Evolutionary conservation across 257 asterid genomes (phyloP).

Genomic region (Osmanthus fragrans): DNA sequence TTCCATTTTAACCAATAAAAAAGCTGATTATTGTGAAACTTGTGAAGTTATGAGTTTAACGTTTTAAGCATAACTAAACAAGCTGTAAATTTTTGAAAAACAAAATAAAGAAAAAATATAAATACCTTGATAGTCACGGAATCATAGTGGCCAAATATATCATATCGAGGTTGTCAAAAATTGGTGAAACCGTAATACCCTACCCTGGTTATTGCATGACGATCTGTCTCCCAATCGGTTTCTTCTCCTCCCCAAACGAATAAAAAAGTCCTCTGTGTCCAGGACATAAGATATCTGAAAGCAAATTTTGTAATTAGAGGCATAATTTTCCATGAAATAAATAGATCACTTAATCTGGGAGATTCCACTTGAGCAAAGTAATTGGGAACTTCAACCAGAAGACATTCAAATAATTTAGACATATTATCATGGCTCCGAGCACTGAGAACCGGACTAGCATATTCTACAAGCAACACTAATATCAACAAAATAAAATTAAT

Average conservation of each 20-base stretch:
- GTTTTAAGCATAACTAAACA: conserved; percentile 48
- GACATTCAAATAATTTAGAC: not conserved
- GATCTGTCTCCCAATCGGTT: conserved; percentile 29
- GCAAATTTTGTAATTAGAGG: conserved; percentile 18
- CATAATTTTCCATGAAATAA: not conserved
- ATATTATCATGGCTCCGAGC: not conserved
- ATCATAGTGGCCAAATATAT: conserved; percentile 3
- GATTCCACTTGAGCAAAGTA: not conserved
- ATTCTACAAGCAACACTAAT: not conserved
- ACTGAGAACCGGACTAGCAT: not conserved
- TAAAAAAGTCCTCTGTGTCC: conserved; percentile 88
- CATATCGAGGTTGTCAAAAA: conserved; percentile 39
- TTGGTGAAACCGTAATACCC: conserved; percentile 58
- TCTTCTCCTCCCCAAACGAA: conserved; percentile 62
- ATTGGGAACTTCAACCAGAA: not conserved
- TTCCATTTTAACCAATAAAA: not conserved
- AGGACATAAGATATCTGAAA: conserved; percentile 87
- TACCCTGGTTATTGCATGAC: conserved; percentile 35
- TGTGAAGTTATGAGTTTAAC: conserved; percentile 30
- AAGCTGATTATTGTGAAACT: conserved; percentile 7
- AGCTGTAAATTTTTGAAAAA: not conserved
- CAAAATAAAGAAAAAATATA: not conserved
- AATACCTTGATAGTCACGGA: conserved; percentile 32
- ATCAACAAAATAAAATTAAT: not conserved
- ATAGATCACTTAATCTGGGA: not conserved